A percentile compares a stretch with the other conserved stretches of the same genome.
Conservation (phyloP, 2,329 filamentous ascomycete species). For the Talaromyces sp. region DNA sequence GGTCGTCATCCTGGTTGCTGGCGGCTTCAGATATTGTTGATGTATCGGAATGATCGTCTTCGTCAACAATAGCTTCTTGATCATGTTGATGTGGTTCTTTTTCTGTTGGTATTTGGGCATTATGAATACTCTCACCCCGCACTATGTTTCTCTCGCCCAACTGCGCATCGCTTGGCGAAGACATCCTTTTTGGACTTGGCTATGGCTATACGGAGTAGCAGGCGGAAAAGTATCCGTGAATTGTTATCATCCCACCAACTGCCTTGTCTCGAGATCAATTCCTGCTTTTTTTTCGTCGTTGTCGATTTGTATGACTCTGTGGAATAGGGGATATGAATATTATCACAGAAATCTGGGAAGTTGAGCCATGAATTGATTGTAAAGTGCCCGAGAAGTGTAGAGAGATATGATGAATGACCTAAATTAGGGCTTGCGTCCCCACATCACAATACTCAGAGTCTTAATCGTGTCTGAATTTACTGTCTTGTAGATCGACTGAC, state of each 20-base stretch:
- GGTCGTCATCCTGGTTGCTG: constrained; percentile 16
- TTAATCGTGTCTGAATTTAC: not conserved
- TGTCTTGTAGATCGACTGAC: not conserved
- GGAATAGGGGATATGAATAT: not conserved
- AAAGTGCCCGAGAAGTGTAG: not conserved
- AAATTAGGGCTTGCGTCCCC: not conserved
- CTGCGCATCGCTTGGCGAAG: not conserved
- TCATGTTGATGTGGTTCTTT: not conserved
- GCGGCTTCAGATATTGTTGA: constrained; percentile 3
- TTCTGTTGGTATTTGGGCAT: not conserved
- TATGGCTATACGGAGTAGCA: not conserved
- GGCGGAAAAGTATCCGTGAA: constrained; percentile 8
- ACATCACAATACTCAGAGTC: not conserved
- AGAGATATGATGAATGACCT: not conserved
- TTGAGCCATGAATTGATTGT: not conserved
- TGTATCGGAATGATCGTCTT: constrained; percentile 6
- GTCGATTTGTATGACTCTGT: not conserved
- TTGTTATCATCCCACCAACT: not conserved
- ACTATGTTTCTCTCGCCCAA: not conserved
- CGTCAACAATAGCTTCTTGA: not conserved
- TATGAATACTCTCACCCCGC: not conserved
- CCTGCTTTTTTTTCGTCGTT: not conserved
- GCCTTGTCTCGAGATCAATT: not conserved
- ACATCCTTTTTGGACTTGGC: constrained; percentile 1
- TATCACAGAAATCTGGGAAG: not conserved